These are phyloP conservation scores for Geoglossum cookeanum DNA, from an alignment of 2,329 filamentous ascomycete species.

Conservation along the genomic window DNA sequence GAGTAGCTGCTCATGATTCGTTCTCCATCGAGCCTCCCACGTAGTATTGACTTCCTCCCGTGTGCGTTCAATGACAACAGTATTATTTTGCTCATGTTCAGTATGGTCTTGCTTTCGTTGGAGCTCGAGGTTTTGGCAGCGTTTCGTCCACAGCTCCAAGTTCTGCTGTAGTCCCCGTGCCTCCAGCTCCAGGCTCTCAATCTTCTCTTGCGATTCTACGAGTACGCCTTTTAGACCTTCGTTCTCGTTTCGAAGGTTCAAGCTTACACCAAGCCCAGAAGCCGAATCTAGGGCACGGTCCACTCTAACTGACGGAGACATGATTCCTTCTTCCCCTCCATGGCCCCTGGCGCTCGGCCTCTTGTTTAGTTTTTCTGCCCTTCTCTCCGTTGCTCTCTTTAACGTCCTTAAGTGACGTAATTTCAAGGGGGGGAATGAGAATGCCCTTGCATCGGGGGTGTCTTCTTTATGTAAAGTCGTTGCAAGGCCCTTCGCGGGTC, in stretches of 20 bases:
- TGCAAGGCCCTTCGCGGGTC: not conserved
- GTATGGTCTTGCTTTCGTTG: not conserved
- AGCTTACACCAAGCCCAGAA: too few relatives aligned
- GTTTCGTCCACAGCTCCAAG: not conserved
- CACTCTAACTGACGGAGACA: not conserved
- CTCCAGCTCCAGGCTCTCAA: not conserved
- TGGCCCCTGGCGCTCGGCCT: not conserved
- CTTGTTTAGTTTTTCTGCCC: slow-evolving; percentile 3
- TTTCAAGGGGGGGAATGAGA: slow-evolving; percentile 2
- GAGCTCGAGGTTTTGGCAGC: not conserved
- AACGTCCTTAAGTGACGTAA: slow-evolving; percentile 1
- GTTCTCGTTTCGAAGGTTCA: not conserved
- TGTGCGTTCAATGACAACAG: slow-evolving; percentile 6
- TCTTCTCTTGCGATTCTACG: not conserved
- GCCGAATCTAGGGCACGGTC: not conserved
- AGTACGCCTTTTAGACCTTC: not conserved
- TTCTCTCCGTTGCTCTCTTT: not conserved
- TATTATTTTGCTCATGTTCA: not conserved
- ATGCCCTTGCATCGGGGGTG: not conserved
- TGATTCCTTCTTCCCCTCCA: not conserved
- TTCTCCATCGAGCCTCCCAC: slow-evolving; percentile 18
- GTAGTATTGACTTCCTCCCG: slow-evolving; percentile 18
- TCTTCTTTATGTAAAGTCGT: not conserved
- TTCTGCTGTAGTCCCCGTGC: not conserved
- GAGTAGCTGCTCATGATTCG: slow-evolving; percentile 10